A percentile compares a stretch with the other conserved stretches of the same genome.
Conservation (phyloP, 2,329 filamentous ascomycete genomes). For the Fusarium cyanostomum region DNA sequence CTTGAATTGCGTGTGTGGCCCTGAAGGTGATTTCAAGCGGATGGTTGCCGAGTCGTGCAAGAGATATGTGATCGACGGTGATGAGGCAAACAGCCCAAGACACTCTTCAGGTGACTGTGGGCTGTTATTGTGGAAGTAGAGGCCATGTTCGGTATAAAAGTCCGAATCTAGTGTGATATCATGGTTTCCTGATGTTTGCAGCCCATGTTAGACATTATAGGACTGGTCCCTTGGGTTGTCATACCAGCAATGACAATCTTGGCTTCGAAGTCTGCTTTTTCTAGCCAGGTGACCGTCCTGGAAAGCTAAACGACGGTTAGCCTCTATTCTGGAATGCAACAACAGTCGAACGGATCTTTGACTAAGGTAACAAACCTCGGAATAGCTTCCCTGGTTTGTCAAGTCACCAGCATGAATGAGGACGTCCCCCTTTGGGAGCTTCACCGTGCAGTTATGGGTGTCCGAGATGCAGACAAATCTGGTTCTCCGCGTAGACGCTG, state of each 20-base stretch:
- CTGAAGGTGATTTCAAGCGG: conserved; percentile 61
- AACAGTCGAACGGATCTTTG: not conserved
- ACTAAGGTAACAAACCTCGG: conserved; percentile 53
- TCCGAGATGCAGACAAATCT: conserved; percentile 81
- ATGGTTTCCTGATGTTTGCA: conserved; percentile 70
- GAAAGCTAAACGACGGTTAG: conserved; percentile 54
- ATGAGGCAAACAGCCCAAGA: conserved; percentile 62
- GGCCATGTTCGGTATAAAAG: conserved; percentile 66
- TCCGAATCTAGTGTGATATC: conserved; percentile 74
- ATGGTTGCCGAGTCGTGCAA: conserved; percentile 65
- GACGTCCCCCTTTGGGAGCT: conserved; percentile 76
- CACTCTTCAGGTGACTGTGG: conserved; percentile 64
- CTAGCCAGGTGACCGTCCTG: conserved; percentile 72
- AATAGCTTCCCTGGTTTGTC: conserved; percentile 74
- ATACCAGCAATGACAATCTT: conserved; percentile 77
- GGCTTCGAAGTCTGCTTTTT: conserved; percentile 71
- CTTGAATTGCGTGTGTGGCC: conserved; percentile 68
- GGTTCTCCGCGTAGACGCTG: conserved; percentile 53
- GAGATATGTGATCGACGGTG: conserved; percentile 70
- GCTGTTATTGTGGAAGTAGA: conserved; percentile 64
- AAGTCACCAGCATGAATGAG: conserved; percentile 81
- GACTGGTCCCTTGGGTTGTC: not conserved
- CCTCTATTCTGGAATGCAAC: not conserved
- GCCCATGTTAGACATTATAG: conserved; percentile 14
- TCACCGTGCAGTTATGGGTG: conserved; percentile 74